These are phyloP conservation scores for Lipomyces yamadae DNA, from an alignment of 805 yeast genomes.

Conservation along the genomic window DNA sequence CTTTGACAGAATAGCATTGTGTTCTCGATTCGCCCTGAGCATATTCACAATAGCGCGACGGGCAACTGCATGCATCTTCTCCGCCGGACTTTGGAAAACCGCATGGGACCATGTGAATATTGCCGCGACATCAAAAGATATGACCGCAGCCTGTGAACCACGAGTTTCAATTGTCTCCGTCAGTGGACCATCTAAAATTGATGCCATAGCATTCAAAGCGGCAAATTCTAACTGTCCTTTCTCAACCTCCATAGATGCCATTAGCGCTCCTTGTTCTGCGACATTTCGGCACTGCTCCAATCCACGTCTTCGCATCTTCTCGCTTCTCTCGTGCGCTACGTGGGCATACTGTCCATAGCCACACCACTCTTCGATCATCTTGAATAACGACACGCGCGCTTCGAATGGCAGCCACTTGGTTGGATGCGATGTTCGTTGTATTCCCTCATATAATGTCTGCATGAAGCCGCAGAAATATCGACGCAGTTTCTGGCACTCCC, in stretches of 20 bases:
- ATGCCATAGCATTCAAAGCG: constrained; percentile 82
- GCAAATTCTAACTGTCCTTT: constrained; percentile 69
- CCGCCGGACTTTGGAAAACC: constrained; percentile 59
- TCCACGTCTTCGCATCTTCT: constrained; percentile 54
- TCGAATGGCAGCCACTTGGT: constrained; percentile 78
- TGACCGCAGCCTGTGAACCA: constrained; percentile 54
- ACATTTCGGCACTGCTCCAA: constrained; percentile 49
- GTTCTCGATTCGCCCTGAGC: constrained; percentile 61
- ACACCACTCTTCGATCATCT: constrained; percentile 90
- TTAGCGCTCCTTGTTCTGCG: constrained; percentile 48
- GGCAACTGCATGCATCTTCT: constrained; percentile 68
- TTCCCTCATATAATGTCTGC: constrained; percentile 65
- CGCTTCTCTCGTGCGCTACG: constrained; percentile 69
- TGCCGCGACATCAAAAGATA: constrained; percentile 72
- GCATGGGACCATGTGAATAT: constrained; percentile 82
- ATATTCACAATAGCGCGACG: constrained; percentile 71
- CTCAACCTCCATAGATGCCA: constrained; percentile 81
- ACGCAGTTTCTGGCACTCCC: constrained; percentile 75
- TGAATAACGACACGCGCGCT: constrained; percentile 80
- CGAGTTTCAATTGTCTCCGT: constrained; percentile 47
- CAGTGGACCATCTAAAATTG: constrained; percentile 71
- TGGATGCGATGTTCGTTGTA: constrained; percentile 46
- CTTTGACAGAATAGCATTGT: constrained; percentile 57
- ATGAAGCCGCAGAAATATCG: constrained; percentile 82
- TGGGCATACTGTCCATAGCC: constrained; percentile 74